Base-by-base conservation (phyloP, 2,329 filamentous ascomycete genomes). In the Aspergillus clavatus region DNA sequence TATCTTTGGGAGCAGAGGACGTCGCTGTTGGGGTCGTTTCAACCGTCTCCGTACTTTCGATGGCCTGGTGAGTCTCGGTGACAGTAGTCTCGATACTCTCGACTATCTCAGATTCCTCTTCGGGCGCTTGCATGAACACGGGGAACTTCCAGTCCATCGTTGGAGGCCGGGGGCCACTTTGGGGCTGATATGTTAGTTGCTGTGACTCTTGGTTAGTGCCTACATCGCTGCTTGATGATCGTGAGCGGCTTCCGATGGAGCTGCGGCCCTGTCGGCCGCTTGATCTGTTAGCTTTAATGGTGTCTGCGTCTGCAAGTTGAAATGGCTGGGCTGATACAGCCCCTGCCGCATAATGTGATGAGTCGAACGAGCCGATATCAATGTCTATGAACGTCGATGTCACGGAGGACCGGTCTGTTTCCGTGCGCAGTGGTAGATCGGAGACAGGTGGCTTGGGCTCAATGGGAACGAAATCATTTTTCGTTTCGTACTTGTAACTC, bases 401-500 rank as follows among this genome's bases (percentile, higher is more conserved):
- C 33, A 74, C 72, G 0, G 72, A 74, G 5, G 69, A 74, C 11
- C 71, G 66, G 49, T 72, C 69, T 12, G 69, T 71, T n/a, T 69
- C 67, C 1, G 63, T 67, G 44, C 72, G 66, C 16, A 74, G 70
- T 6, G 79, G 77, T 4, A 83, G 67, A 57, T 82, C 80, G 2
- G 78, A 80, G 2, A 60, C 55, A 19, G 72, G 72, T 36, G 71
- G 69, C 54, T 59, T 60, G 8, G 62, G 53, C 50, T 72, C 63
- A 19, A 74, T 60, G 0, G 71, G 71, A 3, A 74, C 65, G 48
- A 75, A 72, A 55, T 71, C 71, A 37, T 73, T 74, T 39, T 78
- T 71, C 6, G 72, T 74, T 51, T 78, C 76, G 55, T 81, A 80
- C 44, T 73, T 74, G 58, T 83, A 83, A n/a, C 74, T 77, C 5